Evolutionary conservation across 805 yeast species (phyloP).

Genomic region (Saccharomycopsis fermentans): DNA sequence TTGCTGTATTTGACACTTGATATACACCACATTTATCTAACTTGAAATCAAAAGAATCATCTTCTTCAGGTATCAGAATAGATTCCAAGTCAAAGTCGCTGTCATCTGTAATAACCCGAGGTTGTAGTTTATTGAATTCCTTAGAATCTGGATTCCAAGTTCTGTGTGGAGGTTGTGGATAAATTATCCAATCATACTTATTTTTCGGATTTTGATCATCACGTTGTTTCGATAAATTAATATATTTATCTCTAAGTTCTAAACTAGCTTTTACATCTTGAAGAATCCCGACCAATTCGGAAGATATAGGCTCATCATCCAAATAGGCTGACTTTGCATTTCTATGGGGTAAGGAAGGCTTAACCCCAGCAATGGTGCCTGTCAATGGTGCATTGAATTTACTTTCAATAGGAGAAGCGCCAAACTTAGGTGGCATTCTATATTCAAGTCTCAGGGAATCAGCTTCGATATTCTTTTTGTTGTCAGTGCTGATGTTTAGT

Average conservation of each 20-base stretch:
- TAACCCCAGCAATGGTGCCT: constrained; percentile 11
- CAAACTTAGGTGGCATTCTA: constrained; percentile 24
- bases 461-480: background rate
- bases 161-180: constrained; percentile 92
- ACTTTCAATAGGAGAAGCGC: constrained; percentile 22
- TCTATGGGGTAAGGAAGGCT: constrained; percentile 23
- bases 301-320: constrained; percentile 47
- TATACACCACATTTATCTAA: constrained; percentile 59
- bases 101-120: constrained; percentile 33
- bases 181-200: constrained; percentile 57
- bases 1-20: constrained; percentile 40
- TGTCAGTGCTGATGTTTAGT: constrained; percentile 23
- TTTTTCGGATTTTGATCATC: constrained; percentile 82
- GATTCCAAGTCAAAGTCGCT: constrained; percentile 48
- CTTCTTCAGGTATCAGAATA: constrained; percentile 44
- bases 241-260: constrained; percentile 67
- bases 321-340: constrained; percentile 40
- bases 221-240: constrained; percentile 58
- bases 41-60: constrained; percentile 29
- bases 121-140: constrained; percentile 33
- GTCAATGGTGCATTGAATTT: constrained; percentile 7
- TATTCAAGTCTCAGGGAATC: background rate
- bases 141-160: constrained; percentile 53
- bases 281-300: constrained; percentile 56
- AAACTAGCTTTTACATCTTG: constrained; percentile 56